phyloP scores from a whole-genome alignment of 192 early-diverging fungal genomes.

The Dissophora globulifera region DNA sequence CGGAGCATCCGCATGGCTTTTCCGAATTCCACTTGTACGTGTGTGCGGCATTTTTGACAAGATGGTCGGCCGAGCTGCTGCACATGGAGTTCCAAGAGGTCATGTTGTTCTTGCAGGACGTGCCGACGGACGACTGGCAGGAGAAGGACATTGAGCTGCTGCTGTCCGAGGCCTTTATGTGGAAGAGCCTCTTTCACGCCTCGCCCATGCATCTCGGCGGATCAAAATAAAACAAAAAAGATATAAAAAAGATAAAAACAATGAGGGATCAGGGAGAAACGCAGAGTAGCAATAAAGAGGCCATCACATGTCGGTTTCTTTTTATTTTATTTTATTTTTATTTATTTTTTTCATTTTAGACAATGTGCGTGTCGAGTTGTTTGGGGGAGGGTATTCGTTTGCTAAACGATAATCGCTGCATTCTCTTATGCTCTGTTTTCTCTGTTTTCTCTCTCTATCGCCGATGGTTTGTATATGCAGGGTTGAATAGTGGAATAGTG shows the following conservation, averaged over 20 bases:
- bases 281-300: too few species aligned
- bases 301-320: not conserved
- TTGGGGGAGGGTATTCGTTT: too few species aligned
- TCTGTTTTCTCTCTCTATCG: too few species aligned
- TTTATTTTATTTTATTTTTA: not conserved
- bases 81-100: constrained; percentile 94
- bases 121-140: constrained; percentile 88
- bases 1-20: constrained; percentile 90
- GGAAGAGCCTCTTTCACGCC: constrained; percentile 94
- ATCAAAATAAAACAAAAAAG: constrained; percentile 23
- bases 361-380: too few species aligned
- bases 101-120: constrained; percentile 92
- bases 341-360: too few species aligned
- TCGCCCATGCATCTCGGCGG: constrained; percentile 83
- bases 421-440: too few species aligned
- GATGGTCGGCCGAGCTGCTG: constrained; percentile 88
- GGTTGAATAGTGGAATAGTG: too few species aligned
- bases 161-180: constrained; percentile 96
- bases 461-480: too few species aligned
- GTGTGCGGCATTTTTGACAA: constrained; percentile 97
- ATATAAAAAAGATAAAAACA: not conserved
- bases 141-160: constrained; percentile 94
- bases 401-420: too few species aligned
- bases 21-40: constrained; percentile 98
- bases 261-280: not conserved